A percentile compares a stretch with the other conserved stretches of the same genome.
Evolutionary conservation across 148 eudicot genomes (phyloP).

Genomic region (Arctostaphylos glauca): DNA sequence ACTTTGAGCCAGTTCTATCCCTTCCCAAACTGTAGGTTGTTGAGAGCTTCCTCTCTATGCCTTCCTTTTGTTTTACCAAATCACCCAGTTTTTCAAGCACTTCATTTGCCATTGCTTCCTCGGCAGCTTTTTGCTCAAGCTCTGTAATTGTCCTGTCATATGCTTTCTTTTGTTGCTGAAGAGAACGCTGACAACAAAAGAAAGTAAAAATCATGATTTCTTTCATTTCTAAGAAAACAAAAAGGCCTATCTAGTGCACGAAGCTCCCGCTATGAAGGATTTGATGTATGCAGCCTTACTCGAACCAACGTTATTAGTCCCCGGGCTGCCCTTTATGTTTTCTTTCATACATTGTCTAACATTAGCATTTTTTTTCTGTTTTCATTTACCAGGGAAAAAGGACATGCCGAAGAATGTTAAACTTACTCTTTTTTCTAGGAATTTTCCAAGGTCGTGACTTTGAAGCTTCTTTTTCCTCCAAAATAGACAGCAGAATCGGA

Average conservation of each 20-base stretch:
- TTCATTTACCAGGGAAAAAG: not conserved
- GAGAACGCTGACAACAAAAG: constrained; percentile 55
- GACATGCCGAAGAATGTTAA: not conserved
- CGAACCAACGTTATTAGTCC: no score
- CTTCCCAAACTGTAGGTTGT: constrained; percentile 85
- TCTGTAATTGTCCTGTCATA: constrained; percentile 65
- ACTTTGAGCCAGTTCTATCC: constrained; percentile 35
- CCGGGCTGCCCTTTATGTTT: no score
- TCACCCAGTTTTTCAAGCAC: constrained; percentile 52
- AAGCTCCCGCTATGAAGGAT: no score
- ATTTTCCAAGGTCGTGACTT: constrained; percentile 65
- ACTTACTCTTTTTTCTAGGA: constrained; percentile 88
- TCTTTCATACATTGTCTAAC: not conserved
- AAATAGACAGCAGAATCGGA: constrained; percentile 75
- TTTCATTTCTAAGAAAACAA: not conserved
- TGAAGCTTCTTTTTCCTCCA: constrained; percentile 87
- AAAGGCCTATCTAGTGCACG: no score
- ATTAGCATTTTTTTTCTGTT: not conserved
- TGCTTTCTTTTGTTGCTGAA: constrained; percentile 70
- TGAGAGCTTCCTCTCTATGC: constrained; percentile 69
- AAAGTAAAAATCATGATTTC: not conserved
- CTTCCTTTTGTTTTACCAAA: constrained; percentile 62
- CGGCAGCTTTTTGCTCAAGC: constrained; percentile 58
- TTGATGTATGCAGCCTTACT: no score
- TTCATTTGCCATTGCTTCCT: constrained; percentile 48